phyloP scores from a whole-genome alignment of 2,329 filamentous ascomycete genomes.

The Fusarium sp. region DNA sequence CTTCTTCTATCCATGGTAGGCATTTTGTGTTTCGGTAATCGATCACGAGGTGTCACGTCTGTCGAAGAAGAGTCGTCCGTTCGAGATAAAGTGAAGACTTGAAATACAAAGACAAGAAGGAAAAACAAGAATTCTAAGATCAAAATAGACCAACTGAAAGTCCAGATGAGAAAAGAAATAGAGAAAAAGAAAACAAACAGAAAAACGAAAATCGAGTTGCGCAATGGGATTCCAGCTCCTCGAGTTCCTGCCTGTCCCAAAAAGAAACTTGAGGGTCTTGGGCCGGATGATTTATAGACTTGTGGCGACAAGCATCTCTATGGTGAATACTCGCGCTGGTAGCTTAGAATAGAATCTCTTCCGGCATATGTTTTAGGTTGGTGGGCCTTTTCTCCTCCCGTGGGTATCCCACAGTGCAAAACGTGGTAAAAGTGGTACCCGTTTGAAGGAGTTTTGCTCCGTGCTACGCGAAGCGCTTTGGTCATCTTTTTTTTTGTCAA shows the following conservation, averaged over 20 bases:
- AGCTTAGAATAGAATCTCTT: not conserved
- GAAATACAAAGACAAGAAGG: not conserved
- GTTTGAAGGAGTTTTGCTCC: not conserved
- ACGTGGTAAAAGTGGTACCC: not conserved
- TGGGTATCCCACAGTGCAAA: not conserved
- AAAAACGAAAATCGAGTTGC: not conserved
- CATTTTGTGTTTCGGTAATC: too few species aligned
- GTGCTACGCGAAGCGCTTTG: too few species aligned
- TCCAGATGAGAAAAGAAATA: not conserved
- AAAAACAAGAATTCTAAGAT: not conserved
- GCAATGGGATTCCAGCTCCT: slow-evolving; percentile 5
- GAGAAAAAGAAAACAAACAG: not conserved
- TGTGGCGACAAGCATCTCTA: too few species aligned
- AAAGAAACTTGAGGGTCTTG: too few species aligned
- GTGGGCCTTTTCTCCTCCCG: not conserved
- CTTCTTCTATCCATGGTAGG: not conserved
- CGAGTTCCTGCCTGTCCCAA: not conserved
- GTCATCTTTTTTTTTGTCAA: not conserved
- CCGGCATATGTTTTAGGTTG: not conserved
- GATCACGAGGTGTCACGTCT: too few species aligned
- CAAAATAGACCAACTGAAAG: too few species aligned
- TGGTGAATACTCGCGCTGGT: not conserved
- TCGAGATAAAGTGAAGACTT: not conserved
- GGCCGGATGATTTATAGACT: too few species aligned
- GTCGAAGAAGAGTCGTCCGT: too few species aligned